phyloP scores from a whole-genome alignment of 2,329 filamentous ascomycete genomes.

The Helotiales sp. region DNA sequence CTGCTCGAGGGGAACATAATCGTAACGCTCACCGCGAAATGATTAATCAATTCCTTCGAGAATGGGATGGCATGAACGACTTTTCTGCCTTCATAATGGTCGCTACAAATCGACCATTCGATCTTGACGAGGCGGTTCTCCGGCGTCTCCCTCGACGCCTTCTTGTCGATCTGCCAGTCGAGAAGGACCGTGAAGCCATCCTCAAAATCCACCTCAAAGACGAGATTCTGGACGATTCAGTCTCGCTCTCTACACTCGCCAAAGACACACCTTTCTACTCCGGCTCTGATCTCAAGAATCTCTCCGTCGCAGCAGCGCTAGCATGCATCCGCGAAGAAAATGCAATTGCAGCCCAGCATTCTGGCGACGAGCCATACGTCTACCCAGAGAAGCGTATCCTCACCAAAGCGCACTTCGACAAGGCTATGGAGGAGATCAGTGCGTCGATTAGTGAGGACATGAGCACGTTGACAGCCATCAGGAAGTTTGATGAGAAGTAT shows the following conservation, averaged over 20 bases:
- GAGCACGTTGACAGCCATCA: constrained; percentile 81
- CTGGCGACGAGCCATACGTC: constrained; percentile 47
- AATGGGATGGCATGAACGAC: constrained; percentile 91
- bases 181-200: constrained; percentile 69
- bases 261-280: constrained; percentile 77
- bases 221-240: constrained; percentile 64
- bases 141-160: constrained; percentile 75
- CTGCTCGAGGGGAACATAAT: constrained; percentile 71
- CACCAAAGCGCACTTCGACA: constrained; percentile 75
- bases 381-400: constrained; percentile 75
- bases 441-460: constrained; percentile 95
- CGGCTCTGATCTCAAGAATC: constrained; percentile 82
- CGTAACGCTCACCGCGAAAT: constrained; percentile 77
- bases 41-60: constrained; percentile 94
- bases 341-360: constrained; percentile 46
- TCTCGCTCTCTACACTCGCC: constrained; percentile 68
- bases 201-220: constrained; percentile 72
- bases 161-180: constrained; percentile 73
- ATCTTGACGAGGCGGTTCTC: constrained; percentile 86
- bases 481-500: constrained; percentile 95
- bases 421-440: constrained; percentile 84
- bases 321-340: constrained; percentile 79
- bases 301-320: constrained; percentile 80
- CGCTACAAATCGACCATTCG: constrained; percentile 92
- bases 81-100: constrained; percentile 96